These are phyloP conservation scores for Tetrapisispora namnaoensis DNA, from an alignment of 805 yeast species.

Conservation along the genomic window DNA sequence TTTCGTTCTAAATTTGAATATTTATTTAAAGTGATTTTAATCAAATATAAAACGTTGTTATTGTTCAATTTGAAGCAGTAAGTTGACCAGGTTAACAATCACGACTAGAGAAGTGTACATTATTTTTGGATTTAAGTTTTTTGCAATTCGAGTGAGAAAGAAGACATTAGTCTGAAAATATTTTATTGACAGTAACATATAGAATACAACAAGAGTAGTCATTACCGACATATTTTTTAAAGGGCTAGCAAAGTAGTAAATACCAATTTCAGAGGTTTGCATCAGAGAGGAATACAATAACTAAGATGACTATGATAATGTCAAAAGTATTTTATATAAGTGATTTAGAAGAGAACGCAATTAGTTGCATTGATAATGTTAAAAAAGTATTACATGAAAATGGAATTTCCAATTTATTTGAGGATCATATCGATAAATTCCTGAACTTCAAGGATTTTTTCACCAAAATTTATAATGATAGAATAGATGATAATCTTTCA, in stretches of 20 bases:
- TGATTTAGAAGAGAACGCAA: neutral
- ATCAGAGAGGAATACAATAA: neutral
- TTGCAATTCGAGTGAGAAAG: too few species aligned
- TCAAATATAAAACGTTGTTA: too few species aligned
- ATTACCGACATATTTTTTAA: too few species aligned
- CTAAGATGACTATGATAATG: neutral
- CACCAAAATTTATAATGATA: conserved; percentile 13
- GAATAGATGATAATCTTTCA: conserved; percentile 3
- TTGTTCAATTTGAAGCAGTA: too few species aligned
- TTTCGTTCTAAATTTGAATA: neutral
- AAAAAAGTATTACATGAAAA: neutral
- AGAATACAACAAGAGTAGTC: too few species aligned
- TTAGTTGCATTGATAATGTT: neutral
- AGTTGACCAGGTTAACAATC: too few species aligned
- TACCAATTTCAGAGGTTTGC: neutral
- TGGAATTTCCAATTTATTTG: neutral
- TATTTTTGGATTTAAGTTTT: too few species aligned
- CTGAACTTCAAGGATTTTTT: conserved; percentile 11
- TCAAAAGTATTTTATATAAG: neutral
- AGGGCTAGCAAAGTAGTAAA: too few species aligned
- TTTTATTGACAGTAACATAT: too few species aligned
- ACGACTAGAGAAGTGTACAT: too few species aligned
- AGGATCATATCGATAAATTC: conserved; percentile 6
- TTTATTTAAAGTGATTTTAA: too few species aligned
- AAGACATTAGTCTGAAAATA: too few species aligned